Base-by-base conservation (phyloP, 1,284 basidiomycete species). In the Puccinia brachypodii region DNA sequence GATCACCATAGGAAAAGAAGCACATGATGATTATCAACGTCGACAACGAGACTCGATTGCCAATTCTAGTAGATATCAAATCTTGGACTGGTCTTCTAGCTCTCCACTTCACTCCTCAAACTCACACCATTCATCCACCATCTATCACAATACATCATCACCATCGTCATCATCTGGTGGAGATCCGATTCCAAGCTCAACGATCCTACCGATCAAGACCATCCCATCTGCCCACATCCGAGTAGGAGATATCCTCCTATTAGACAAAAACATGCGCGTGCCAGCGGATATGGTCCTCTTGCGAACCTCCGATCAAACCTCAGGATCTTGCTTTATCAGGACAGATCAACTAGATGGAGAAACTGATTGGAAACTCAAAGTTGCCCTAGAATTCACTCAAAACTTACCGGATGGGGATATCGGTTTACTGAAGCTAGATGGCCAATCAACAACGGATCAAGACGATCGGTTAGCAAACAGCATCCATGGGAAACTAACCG, bases 271-370 rank as follows among this genome's bases (percentile, higher is more conserved):
- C 85, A 94, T 98, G 86, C 90, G 97, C 14, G 94, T 99, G 0
- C 97, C 97, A 0, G 94, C 97, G 0, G 97, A 99, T 85, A 90
- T 98, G 87, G 91, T 98, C 0, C 89, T 99, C 22, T 89, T 99
- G 9, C 91, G 92, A 50, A 98, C 96, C 0, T 93, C 91, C 1
- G 96, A 95, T 83, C 87, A 90, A 3, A 38, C 60, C 50, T 91
- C 92, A 44, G 97, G 97, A 1, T 96, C 95, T 0, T 98, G 96
- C 86, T 99, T 99, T 87, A 93, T 99, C 76, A 90, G 96, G 6
- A 99, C 97, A 0, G 97, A 99, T 87, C 97, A 99, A 86, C 89
- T 99, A 13, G 97, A 99, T 84, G 97, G 97, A 64, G 97, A 99
- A 87, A 99, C 97, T 0, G 97, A 99, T 85, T 99, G 97, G 97